Evolutionary conservation across 1,284 basidiomycete genomes (phyloP), one percentile per base, ranked within the genome.

Genomic region (Albatrellus sp.): DNA sequence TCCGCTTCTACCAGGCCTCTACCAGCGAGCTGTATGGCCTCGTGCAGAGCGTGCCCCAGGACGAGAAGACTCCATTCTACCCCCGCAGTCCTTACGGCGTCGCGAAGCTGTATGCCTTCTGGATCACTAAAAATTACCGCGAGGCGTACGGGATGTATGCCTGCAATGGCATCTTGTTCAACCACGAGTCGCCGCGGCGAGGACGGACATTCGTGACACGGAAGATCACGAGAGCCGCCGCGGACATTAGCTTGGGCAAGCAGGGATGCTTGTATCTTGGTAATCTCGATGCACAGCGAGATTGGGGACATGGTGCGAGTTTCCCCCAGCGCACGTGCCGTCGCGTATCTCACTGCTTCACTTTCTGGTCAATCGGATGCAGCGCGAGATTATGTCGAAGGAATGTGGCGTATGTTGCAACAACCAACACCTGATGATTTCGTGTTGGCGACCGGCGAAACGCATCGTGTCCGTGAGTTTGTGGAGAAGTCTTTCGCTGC

Each of bases 361-460:
- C 37, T 19, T 12, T 44, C 17, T 20, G 17, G 6, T 37, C 39
- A 32, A 33, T 31, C 24, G 24, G 24, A n/a, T 40, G 34, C 6
- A 87, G 87, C 87, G 42, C 77, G 76, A 51, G 89, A 91, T 59
- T 91, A 90, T 56, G 81, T 90, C 10, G 90, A 92, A 64, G 90
- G 90, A 37, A 93, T 94, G 91, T 94, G 90, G 90, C 72, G 75
- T 55, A 91, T 94, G 77, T 75, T 94, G 24, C 90, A 94, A 62
- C 90, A 92, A 60, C 70, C 77, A 7, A 53, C 54, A 20, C 69
- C 90, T 1, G 78, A 89, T 16, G 90, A 94, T 64, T 94, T 87
- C 57, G 90, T 94, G 32, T 81, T 94, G 37, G 90, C 90, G 0
- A 93, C 88, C 1, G 89, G 89, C 30, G 90, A 93, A 68, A 93